Conservation (phyloP, 2,329 filamentous ascomycete genomes). For the Penicillium brevicompactum region DNA sequence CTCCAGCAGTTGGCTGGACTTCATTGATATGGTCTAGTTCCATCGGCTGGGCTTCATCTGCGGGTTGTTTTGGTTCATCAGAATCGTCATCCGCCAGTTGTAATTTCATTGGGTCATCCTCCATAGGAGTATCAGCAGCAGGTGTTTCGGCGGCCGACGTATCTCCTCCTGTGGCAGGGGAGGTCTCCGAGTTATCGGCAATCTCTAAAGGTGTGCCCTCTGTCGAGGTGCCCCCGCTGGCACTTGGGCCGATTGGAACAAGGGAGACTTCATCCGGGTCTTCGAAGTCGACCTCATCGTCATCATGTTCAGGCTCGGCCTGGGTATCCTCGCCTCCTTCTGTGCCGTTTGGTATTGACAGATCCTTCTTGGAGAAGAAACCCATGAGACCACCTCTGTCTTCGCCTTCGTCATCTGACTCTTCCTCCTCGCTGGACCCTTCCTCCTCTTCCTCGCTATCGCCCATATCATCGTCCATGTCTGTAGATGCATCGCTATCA, state of each 20-base stretch:
- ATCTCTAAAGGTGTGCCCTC: slow-evolving; percentile 33
- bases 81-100: not conserved
- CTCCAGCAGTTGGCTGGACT: slow-evolving; percentile 28
- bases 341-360: slow-evolving; percentile 35
- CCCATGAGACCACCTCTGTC: slow-evolving; percentile 48
- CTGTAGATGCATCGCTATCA: slow-evolving; percentile 49
- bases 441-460: slow-evolving; percentile 49
- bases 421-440: slow-evolving; percentile 55
- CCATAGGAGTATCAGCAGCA: slow-evolving; percentile 14
- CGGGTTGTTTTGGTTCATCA: not conserved
- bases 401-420: slow-evolving; percentile 40
- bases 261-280: slow-evolving; percentile 40
- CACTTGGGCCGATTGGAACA: slow-evolving; percentile 34
- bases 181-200: slow-evolving; percentile 19
- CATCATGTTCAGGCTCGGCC: slow-evolving; percentile 26
- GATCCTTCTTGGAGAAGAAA: slow-evolving; percentile 50
- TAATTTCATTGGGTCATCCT: not conserved
- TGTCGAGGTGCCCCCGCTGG: slow-evolving; percentile 15
- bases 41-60: slow-evolving; percentile 10
- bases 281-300: slow-evolving; percentile 33
- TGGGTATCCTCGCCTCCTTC: slow-evolving; percentile 27
- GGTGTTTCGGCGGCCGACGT: slow-evolving; percentile 6
- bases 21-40: slow-evolving; percentile 24
- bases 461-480: slow-evolving; percentile 53
- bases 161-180: slow-evolving; percentile 16